Conservation (phyloP, 306 rosid genomes). For the Alnus glutinosa region DNA sequence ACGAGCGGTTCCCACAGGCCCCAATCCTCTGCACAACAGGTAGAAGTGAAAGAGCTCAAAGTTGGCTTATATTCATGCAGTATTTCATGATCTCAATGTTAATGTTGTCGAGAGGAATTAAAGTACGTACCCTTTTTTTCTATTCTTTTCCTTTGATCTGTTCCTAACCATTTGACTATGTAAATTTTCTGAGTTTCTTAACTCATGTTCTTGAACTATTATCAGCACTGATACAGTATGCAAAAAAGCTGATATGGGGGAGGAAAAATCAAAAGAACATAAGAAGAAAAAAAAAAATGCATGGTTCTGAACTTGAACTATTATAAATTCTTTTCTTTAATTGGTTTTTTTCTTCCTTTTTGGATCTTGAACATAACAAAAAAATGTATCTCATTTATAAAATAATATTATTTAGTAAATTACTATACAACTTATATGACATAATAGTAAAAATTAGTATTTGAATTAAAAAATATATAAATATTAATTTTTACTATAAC, state of each 20-base stretch:
- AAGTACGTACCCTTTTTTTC: too few species aligned
- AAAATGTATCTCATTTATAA: background rate
- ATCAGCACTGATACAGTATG: background rate
- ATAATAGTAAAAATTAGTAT: too few species aligned
- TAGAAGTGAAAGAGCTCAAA: conserved; percentile 27
- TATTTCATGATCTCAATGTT: background rate
- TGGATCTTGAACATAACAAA: background rate
- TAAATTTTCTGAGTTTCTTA: background rate
- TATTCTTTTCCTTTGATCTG: background rate
- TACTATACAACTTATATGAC: too few species aligned
- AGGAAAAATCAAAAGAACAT: too few species aligned
- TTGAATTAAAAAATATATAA: too few species aligned
- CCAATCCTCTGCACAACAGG: conserved; percentile 88
- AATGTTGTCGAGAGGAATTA: background rate
- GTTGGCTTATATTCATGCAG: background rate
- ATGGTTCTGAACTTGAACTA: too few species aligned
- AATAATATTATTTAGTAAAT: too few species aligned
- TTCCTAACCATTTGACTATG: background rate
- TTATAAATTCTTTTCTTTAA: background rate
- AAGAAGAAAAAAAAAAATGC: too few species aligned
- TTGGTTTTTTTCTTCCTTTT: background rate
- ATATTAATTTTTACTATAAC: too few species aligned
- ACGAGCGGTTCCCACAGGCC: conserved; percentile 84
- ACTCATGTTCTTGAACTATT: background rate
- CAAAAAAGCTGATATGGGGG: conserved; percentile 29